Percentiles rank a stretch among this genome's conserved stretches.
Conservation (phyloP, 108 stramenopile genomes). For the Schizochytrium sp. region DNA sequence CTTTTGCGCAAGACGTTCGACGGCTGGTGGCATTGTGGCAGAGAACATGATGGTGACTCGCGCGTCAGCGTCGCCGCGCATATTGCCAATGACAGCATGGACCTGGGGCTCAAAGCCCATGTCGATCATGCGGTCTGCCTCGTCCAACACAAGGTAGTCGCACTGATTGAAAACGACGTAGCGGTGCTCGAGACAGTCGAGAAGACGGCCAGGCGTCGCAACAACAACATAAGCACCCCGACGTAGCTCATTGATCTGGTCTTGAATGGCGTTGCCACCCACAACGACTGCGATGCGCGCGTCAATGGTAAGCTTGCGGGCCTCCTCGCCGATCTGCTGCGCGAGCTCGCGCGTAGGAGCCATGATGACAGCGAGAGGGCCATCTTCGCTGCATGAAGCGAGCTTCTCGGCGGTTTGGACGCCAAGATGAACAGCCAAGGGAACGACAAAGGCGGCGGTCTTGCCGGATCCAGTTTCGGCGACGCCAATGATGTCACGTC, state of each 20-base stretch:
- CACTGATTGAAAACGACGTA: conserved; percentile 94
- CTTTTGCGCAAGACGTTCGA: conserved; percentile 75
- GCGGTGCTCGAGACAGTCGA: conserved; percentile 83
- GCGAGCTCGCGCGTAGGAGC: conserved; percentile 93
- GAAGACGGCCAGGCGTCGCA: conserved; percentile 92
- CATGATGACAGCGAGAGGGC: conserved; percentile 84
- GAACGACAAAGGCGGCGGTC: conserved; percentile 84
- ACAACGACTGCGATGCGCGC: conserved; percentile 60
- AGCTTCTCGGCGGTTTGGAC: not conserved
- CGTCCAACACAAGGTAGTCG: conserved; percentile 86
- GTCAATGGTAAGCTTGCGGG: conserved; percentile 51
- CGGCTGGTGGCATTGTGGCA: conserved; percentile 91
- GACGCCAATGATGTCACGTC: conserved; percentile 90
- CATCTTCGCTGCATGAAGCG: conserved; percentile 68
- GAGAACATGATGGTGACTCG: conserved; percentile 91
- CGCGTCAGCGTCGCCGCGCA: conserved; percentile 34
- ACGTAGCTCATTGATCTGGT: conserved; percentile 73
- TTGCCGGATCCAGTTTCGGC: conserved; percentile 93
- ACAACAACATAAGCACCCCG: conserved; percentile 79
- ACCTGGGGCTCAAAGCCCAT: conserved; percentile 91
- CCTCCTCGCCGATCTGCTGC: conserved; percentile 82
- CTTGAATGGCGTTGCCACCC: conserved; percentile 79
- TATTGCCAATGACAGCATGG: conserved; percentile 73
- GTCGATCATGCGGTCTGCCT: conserved; percentile 84
- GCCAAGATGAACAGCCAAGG: conserved; percentile 43